These are phyloP conservation scores for Eimeria praecox DNA, from an alignment of 169 alveolate species.

Conservation along the genomic window DNA sequence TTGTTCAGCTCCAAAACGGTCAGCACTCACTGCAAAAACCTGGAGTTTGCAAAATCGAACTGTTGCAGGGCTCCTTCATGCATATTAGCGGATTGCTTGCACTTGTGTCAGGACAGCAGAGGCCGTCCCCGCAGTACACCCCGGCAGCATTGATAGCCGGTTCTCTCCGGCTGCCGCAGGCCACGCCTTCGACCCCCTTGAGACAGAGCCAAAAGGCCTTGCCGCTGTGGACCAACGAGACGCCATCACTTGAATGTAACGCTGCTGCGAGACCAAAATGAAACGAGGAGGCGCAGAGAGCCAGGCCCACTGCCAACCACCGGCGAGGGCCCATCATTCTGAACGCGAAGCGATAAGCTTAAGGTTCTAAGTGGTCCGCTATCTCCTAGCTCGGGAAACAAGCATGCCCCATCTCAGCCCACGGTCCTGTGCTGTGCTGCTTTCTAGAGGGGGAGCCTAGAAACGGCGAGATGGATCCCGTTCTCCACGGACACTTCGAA, in stretches of 20 bases:
- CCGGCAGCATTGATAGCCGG: conserved; percentile 21
- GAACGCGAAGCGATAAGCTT: not conserved
- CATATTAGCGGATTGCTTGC: not conserved
- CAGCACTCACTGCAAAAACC: conserved; percentile 16
- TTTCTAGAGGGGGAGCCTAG: not conserved
- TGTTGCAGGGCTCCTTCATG: conserved; percentile 38
- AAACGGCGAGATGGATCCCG: not conserved
- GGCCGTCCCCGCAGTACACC: conserved; percentile 51
- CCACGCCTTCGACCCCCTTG: conserved; percentile 45
- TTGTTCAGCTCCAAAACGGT: not conserved
- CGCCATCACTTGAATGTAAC: not conserved
- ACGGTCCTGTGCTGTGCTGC: not conserved
- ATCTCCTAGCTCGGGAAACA: not conserved
- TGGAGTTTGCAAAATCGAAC: not conserved
- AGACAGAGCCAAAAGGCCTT: conserved; percentile 49
- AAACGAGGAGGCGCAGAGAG: not conserved
- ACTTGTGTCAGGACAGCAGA: conserved; percentile 39
- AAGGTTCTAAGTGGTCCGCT: not conserved
- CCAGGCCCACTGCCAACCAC: not conserved
- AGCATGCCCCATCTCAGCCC: not conserved
- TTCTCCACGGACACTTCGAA: not conserved
- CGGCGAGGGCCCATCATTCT: conserved; percentile 19
- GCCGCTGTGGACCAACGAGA: conserved; percentile 23
- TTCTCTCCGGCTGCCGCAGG: conserved; percentile 76
- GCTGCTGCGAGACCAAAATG: not conserved